Percentiles rank a stretch among this genome's conserved stretches.
These are phyloP conservation scores for Apiotrichum laibachii DNA, from an alignment of 1,284 basidiomycete species.

Conservation along the genomic window DNA sequence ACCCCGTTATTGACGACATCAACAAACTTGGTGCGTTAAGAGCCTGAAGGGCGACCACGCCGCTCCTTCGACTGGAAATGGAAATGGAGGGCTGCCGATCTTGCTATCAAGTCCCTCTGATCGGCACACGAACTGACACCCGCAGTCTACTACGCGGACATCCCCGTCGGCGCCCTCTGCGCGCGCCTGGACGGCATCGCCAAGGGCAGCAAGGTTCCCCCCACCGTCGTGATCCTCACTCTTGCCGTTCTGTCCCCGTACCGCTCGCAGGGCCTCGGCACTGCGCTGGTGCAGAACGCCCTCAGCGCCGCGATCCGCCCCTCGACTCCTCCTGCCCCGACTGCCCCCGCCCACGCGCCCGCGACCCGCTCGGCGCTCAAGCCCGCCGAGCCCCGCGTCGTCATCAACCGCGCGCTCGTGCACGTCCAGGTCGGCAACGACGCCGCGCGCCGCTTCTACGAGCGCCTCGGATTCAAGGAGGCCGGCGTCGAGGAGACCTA, in stretches of 20 bases:
- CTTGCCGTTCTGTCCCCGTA: slow-evolving; percentile 50
- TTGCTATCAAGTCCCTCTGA: neutral
- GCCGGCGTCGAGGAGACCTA: slow-evolving; percentile 44
- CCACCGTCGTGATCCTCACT: slow-evolving; percentile 46
- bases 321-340: slow-evolving; percentile 40
- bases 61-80: too few relatives aligned
- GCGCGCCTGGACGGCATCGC: slow-evolving; percentile 38
- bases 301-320: slow-evolving; percentile 40
- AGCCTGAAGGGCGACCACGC: too few relatives aligned
- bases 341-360: slow-evolving; percentile 35
- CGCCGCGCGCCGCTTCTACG: slow-evolving; percentile 48
- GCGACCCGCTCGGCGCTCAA: slow-evolving; percentile 37
- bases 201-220: slow-evolving; percentile 32
- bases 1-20: slow-evolving; percentile 44
- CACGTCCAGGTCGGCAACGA: slow-evolving; percentile 49
- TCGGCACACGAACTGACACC: neutral
- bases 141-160: slow-evolving; percentile 50
- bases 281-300: slow-evolving; percentile 41
- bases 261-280: slow-evolving; percentile 47
- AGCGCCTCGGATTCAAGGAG: slow-evolving; percentile 47
- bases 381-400: slow-evolving; percentile 32
- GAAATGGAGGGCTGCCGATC: neutral
- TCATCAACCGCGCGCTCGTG: slow-evolving; percentile 41
- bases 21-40: slow-evolving; percentile 48
- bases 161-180: slow-evolving; percentile 49